Percentiles rank a stretch among this genome's conserved stretches.
Evolutionary conservation across 2,329 filamentous ascomycete genomes (phyloP).

Genomic region (Colletotrichum costaricense): DNA sequence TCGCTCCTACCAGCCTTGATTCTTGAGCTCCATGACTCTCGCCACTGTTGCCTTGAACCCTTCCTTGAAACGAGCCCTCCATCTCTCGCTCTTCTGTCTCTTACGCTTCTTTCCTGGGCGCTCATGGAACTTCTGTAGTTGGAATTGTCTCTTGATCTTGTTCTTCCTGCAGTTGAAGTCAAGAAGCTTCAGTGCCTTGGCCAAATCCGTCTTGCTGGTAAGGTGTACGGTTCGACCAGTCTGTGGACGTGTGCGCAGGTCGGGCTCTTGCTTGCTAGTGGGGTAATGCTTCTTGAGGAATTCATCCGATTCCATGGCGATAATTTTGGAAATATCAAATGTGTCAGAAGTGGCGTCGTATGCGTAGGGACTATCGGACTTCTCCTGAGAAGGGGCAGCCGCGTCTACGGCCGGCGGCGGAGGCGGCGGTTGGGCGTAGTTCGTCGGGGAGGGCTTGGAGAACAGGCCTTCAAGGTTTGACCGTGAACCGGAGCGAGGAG

Average conservation of each 20-base stretch:
- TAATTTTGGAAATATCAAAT: conserved; percentile 49
- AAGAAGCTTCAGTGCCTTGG: conserved; percentile 57
- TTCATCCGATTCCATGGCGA: conserved; percentile 45
- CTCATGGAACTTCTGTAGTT: conserved; percentile 78
- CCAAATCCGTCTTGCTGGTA: conserved; percentile 54
- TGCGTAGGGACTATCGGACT: conserved; percentile 3
- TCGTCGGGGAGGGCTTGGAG: background rate
- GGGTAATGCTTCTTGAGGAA: conserved; percentile 35
- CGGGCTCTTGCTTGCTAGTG: conserved; percentile 35
- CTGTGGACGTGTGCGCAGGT: conserved; percentile 53
- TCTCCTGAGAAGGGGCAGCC: background rate
- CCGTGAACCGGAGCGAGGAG: background rate
- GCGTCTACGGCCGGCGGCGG: conserved; percentile 5
- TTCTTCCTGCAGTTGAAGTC: conserved; percentile 60
- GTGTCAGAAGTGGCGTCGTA: conserved; percentile 35
- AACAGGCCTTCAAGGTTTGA: background rate
- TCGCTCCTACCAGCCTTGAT: conserved; percentile 77
- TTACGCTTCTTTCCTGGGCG: conserved; percentile 81
- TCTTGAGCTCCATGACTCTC: conserved; percentile 76
- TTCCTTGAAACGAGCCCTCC: conserved; percentile 74
- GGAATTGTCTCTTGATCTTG: conserved; percentile 65
- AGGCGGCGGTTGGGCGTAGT: conserved; percentile 2
- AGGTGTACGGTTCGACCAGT: conserved; percentile 58
- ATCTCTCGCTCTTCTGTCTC: conserved; percentile 76
- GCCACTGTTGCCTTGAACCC: conserved; percentile 74